These are phyloP conservation scores for Oryza meridionalis DNA, from an alignment of 176 grass and related monocot species.

Conservation along the genomic window DNA sequence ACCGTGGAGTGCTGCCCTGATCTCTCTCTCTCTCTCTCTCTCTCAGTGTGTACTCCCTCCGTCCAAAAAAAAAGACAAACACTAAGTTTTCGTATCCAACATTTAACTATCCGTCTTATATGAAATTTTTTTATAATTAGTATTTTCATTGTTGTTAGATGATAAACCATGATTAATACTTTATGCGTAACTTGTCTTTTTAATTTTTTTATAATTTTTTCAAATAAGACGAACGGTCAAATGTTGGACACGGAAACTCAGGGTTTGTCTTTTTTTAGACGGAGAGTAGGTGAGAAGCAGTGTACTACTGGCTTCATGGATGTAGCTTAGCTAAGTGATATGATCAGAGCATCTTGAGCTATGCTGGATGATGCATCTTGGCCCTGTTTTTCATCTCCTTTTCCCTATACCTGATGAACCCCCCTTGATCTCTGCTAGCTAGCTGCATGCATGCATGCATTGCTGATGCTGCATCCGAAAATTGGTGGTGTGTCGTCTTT, in stretches of 20 bases:
- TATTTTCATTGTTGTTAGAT: no score
- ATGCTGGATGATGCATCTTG: not conserved
- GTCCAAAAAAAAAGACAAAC: not conserved
- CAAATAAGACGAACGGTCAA: no score
- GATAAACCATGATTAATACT: no score
- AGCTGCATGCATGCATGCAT: not conserved
- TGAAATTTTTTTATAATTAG: no score
- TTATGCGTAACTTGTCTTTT: no score
- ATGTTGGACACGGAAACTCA: no score
- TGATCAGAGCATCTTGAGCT: not conserved
- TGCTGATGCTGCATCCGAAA: not conserved
- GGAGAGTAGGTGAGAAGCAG: not conserved
- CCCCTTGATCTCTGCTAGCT: not conserved
- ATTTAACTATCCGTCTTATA: no score
- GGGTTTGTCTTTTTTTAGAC: no score
- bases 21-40: not conserved
- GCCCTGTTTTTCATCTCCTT: not conserved
- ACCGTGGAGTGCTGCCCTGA: not conserved
- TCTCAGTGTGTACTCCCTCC: not conserved
- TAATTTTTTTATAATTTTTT: no score
- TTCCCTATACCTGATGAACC: not conserved
- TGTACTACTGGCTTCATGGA: not conserved
- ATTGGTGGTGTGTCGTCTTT: not conserved
- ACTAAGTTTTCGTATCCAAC: no score
- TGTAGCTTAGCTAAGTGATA: not conserved